phyloP scores from a whole-genome alignment of 495 filamentous ascomycete genomes.

The Aspergillus affinis region DNA sequence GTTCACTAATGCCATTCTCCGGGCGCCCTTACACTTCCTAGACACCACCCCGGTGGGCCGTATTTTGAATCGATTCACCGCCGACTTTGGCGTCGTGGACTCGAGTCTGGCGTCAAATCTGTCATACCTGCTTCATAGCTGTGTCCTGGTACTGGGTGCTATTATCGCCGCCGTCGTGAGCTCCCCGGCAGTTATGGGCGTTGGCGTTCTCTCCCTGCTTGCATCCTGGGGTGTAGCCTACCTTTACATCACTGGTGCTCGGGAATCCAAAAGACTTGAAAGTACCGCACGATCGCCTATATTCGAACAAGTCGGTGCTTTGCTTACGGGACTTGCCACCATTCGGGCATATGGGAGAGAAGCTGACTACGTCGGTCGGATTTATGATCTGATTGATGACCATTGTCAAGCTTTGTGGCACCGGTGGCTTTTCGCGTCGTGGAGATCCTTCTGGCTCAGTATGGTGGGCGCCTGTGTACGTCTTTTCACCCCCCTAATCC shows the following conservation, averaged over 20 bases:
- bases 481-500: slow-evolving; percentile 37
- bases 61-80: slow-evolving; percentile 76
- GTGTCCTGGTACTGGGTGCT: slow-evolving; percentile 30
- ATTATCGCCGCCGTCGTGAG: slow-evolving; percentile 34
- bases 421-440: slow-evolving; percentile 69
- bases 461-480: slow-evolving; percentile 16
- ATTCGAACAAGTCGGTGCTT: slow-evolving; percentile 72
- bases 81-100: slow-evolving; percentile 74
- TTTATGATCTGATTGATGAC: slow-evolving; percentile 66
- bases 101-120: slow-evolving; percentile 61
- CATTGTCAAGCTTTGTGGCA: slow-evolving; percentile 64
- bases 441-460: slow-evolving; percentile 54
- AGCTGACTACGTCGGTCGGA: slow-evolving; percentile 61
- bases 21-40: slow-evolving; percentile 71
- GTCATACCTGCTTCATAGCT: slow-evolving; percentile 52
- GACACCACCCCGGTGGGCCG: slow-evolving; percentile 80
- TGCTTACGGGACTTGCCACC: slow-evolving; percentile 68
- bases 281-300: slow-evolving; percentile 71
- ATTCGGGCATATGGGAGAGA: slow-evolving; percentile 72
- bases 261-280: slow-evolving; percentile 76
- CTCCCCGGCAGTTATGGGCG: slow-evolving; percentile 30
- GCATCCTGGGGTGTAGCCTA: slow-evolving; percentile 41
- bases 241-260: slow-evolving; percentile 64
- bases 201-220: slow-evolving; percentile 14
- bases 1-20: slow-evolving; percentile 63